Evolutionary conservation across 306 rosid genomes (phyloP).

Genomic region (Ormosia emarginata): DNA sequence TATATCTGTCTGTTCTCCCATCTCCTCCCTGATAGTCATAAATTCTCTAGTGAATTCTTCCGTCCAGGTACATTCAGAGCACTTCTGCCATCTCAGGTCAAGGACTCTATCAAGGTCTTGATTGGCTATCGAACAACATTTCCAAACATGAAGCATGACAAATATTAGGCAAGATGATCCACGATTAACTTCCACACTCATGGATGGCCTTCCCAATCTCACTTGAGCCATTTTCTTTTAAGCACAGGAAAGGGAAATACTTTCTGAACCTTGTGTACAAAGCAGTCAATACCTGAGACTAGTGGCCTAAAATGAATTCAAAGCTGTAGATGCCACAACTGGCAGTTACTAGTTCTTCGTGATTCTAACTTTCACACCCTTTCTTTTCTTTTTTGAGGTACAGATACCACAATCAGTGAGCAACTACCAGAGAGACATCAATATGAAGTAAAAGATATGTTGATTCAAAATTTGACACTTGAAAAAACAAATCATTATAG

Average conservation of each 20-base stretch:
- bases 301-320: not conserved
- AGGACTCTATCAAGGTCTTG: constrained; percentile 47
- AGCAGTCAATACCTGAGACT: not conserved
- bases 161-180: not conserved
- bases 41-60: not conserved
- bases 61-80: constrained; percentile 39
- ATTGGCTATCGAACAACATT: constrained; percentile 37
- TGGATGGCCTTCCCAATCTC: not conserved
- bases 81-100: constrained; percentile 42
- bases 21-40: not conserved
- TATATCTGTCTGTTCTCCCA: not conserved
- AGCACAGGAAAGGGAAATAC: not conserved
- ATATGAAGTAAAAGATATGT: not conserved
- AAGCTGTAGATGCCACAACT: not conserved
- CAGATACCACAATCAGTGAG: not conserved
- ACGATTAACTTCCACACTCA: not conserved
- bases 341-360: not conserved
- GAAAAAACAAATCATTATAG: not conserved
- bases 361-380: not conserved
- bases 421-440: not conserved
- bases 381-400: not conserved
- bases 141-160: not conserved
- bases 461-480: not conserved
- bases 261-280: not conserved
- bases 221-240: not conserved